Conservation (phyloP, 2,329 filamentous ascomycete genomes). For the Aspergillus udagawae region DNA sequence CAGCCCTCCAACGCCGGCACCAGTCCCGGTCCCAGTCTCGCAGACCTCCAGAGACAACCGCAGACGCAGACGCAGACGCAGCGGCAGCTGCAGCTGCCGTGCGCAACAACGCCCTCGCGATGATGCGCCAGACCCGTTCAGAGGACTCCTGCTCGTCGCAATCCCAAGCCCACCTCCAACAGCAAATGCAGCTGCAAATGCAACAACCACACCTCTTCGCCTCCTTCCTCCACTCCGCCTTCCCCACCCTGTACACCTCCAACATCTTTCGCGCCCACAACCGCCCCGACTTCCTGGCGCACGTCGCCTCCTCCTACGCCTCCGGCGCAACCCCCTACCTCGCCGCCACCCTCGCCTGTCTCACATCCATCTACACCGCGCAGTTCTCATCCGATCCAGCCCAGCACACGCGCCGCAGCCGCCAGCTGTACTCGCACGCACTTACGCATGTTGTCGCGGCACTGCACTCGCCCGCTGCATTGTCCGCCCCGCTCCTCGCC, state of each 20-base stretch:
- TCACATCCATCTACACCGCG: slow-evolving; percentile 25
- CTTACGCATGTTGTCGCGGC: slow-evolving; percentile 28
- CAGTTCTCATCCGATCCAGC: slow-evolving; percentile 20
- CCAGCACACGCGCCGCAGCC: slow-evolving; percentile 18
- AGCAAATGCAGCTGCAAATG: too few relatives aligned
- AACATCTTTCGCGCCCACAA: slow-evolving; percentile 23
- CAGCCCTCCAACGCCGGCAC: slow-evolving; percentile 29
- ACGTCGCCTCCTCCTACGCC: slow-evolving; percentile 22
- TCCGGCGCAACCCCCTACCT: slow-evolving; percentile 15
- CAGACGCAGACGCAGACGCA: not conserved
- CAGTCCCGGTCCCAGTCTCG: slow-evolving; percentile 5
- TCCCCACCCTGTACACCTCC: slow-evolving; percentile 26
- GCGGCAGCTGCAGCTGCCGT: slow-evolving; percentile 13
- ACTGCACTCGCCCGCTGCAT: slow-evolving; percentile 22
- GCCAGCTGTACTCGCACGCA: slow-evolving; percentile 30
- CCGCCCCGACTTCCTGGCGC: slow-evolving; percentile 19
- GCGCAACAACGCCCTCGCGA: slow-evolving; percentile 21
- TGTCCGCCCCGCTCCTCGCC: slow-evolving; percentile 31
- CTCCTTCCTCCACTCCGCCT: slow-evolving; percentile 24
- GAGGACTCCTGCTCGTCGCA: too few relatives aligned
- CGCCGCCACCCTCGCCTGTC: slow-evolving; percentile 23
- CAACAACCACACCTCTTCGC: slow-evolving; percentile 21
- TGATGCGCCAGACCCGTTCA: slow-evolving; percentile 17
- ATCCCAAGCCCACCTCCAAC: too few relatives aligned
- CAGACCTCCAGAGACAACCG: not conserved